Evolutionary conservation across 805 yeast genomes (phyloP).

Genomic region (Torulaspora gathmanii): DNA sequence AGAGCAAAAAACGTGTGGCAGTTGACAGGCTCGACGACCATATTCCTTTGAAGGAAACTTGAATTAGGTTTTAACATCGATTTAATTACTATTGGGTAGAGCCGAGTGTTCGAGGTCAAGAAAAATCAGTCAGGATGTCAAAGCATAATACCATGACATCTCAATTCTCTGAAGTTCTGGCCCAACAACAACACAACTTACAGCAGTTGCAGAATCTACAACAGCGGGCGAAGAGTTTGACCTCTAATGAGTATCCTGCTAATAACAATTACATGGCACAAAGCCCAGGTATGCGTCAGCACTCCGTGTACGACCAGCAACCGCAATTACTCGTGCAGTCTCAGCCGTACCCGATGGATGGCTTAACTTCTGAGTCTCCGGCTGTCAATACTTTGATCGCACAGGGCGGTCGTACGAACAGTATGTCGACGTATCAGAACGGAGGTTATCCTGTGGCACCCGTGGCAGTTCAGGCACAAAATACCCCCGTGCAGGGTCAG

Average conservation of each 20-base stretch:
- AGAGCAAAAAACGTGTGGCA: conserved; percentile 6
- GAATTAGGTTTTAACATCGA: background rate
- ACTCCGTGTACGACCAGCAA: conserved; percentile 9
- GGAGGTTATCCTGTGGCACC: background rate
- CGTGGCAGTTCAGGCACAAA: background rate
- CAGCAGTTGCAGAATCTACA: conserved; percentile 45
- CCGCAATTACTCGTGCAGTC: conserved; percentile 5
- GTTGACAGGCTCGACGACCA: background rate
- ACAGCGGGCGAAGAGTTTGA: conserved; percentile 43
- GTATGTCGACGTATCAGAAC: conserved; percentile 11
- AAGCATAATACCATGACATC: conserved; percentile 39
- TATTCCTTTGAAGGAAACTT: background rate
- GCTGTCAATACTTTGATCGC: conserved; percentile 12
- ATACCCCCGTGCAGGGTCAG: conserved; percentile 1
- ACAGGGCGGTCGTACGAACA: conserved; percentile 11
- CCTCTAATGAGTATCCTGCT: conserved; percentile 25
- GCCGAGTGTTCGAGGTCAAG: background rate
- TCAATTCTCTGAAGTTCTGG: conserved; percentile 35
- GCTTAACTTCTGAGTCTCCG: conserved; percentile 8
- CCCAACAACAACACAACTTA: conserved; percentile 45
- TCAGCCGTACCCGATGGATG: conserved; percentile 7
- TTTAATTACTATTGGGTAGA: background rate
- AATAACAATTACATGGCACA: conserved; percentile 2
- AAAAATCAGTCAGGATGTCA: conserved; percentile 24
- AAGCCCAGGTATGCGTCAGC: conserved; percentile 3